Conservation (phyloP, 768 basidiomycete genomes). For the Lactarius hengduanensis region DNA sequence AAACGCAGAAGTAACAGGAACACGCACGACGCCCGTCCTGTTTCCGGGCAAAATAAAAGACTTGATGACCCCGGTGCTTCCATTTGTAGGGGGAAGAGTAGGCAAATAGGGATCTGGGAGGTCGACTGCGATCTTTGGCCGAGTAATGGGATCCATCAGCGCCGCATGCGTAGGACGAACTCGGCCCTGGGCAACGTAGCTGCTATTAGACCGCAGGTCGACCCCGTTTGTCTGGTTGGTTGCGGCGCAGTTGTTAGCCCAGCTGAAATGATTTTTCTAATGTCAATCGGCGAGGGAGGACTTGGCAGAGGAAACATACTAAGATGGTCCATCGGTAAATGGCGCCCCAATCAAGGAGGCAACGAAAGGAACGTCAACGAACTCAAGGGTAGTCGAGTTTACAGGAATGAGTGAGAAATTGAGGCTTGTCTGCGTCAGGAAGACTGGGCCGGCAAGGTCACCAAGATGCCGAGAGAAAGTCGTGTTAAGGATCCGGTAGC, state of each 20-base stretch:
- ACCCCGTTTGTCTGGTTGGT: slow-evolving; percentile 51
- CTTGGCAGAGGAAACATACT: slow-evolving; percentile 39
- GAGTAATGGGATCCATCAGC: neutral
- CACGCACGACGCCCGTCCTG: slow-evolving; percentile 57
- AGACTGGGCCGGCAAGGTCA: slow-evolving; percentile 52
- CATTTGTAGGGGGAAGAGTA: slow-evolving; percentile 44
- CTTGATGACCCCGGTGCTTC: slow-evolving; percentile 52
- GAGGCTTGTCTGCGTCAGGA: slow-evolving; percentile 47
- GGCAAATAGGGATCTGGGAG: slow-evolving; percentile 53
- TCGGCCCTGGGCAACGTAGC: neutral
- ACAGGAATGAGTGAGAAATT: slow-evolving; percentile 48
- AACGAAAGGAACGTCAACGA: slow-evolving; percentile 52
- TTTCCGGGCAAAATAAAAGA: slow-evolving; percentile 56
- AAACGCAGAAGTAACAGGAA: neutral
- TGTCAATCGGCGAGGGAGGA: neutral
- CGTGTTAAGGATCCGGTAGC: slow-evolving; percentile 46
- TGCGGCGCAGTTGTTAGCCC: slow-evolving; percentile 58
- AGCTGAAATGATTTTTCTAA: slow-evolving; percentile 38
- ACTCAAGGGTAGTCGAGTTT: slow-evolving; percentile 48
- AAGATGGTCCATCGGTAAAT: slow-evolving; percentile 53
- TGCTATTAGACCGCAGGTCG: slow-evolving; percentile 37
- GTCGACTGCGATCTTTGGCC: slow-evolving; percentile 38
- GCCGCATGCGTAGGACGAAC: slow-evolving; percentile 36
- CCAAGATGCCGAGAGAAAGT: slow-evolving; percentile 59
- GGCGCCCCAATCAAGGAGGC: slow-evolving; percentile 45